These are phyloP conservation scores for Tylopilus sp. DNA, from an alignment of 1,284 basidiomycete genomes.

Conservation along the genomic window DNA sequence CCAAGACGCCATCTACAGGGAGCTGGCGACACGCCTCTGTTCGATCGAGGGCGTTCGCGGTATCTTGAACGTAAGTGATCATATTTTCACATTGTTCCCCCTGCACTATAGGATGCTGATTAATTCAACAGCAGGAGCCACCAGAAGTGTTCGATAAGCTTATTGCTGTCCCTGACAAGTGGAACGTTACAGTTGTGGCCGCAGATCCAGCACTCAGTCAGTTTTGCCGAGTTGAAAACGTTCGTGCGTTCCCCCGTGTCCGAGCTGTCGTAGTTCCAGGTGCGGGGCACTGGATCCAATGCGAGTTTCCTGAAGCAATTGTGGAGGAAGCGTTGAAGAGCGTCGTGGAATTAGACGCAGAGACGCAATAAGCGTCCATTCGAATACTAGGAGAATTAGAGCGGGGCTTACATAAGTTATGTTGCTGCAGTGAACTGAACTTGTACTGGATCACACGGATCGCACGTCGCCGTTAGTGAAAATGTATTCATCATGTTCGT, in stretches of 20 bases:
- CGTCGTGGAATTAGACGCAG: constrained; percentile 17
- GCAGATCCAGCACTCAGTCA: constrained; percentile 27
- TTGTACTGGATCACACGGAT: too few species aligned
- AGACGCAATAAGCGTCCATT: too few species aligned
- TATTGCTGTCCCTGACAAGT: constrained; percentile 12
- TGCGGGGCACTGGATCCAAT: constrained; percentile 36
- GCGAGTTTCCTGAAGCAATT: constrained; percentile 34
- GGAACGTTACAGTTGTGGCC: constrained; percentile 28
- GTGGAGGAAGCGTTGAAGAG: constrained; percentile 35
- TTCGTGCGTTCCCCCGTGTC: constrained; percentile 26
- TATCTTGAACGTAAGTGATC: constrained; percentile 20
- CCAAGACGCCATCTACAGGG: constrained; percentile 27
- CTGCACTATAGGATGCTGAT: too few species aligned
- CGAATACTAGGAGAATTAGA: too few species aligned
- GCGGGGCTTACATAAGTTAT: too few species aligned
- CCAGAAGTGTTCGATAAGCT: constrained; percentile 30
- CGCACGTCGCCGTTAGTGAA: too few species aligned
- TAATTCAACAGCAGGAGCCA: constrained; percentile 24
- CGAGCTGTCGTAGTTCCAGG: constrained; percentile 28
- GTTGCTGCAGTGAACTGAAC: too few species aligned
- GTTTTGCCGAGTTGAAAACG: constrained; percentile 13
- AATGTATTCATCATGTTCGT: too few species aligned
- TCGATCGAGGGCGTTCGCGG: constrained; percentile 13
- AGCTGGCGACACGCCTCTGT: constrained; percentile 28
- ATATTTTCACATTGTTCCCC: too few species aligned